Base-by-base conservation (phyloP, 805 yeast species). In the Wickerhamomyces rabaulensis region DNA sequence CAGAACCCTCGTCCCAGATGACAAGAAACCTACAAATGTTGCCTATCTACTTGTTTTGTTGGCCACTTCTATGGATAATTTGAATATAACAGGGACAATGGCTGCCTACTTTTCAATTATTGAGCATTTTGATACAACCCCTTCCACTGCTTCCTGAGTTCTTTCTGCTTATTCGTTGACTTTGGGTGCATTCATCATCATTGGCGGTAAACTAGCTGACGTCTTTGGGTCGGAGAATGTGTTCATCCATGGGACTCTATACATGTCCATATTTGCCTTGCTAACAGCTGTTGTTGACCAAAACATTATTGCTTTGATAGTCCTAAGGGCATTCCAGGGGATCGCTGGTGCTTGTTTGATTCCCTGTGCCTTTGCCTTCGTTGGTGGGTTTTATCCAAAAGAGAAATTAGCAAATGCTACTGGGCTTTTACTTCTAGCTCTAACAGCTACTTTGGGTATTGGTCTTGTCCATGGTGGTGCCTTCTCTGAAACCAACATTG, bases 391-490 rank as follows among this genome's bases (percentile, higher is more conserved):
- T 21, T 67, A 62, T 42, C 43, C 50, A 6, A 70, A 65, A 1
- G 54, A 58, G 21, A 46, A 53, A 15, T 48, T 66, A 19, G 65
- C 57, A 7, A 47, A 46, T 9, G 67, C 69, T 3, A 42, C 67
- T 26, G 52, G 60, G 5, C 49, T 51, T 3, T 54, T 67, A 5
- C 53, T 66, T 2, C 43, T 63, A 16, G 54, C 62, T 29, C 39
- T 60, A 45, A 55, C 66, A 46, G 42, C 64, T 25, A 47, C 65
- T 31, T 57, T 69, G n/a, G 75, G 75, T 6, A 23, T 72, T 10
- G 79, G 77, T 6, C 52, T 62, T 6, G 47, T 73, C 7, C 35
- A 73, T 2, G 78, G 78, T 26, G 78, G 79, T 42, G 78, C 74
- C 0, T 74, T 74, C 42, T 55, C 68, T 1, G 45, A 49, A 22